Conservation (phyloP, 176 grass and related monocot genomes). For the Carex pumila region DNA sequence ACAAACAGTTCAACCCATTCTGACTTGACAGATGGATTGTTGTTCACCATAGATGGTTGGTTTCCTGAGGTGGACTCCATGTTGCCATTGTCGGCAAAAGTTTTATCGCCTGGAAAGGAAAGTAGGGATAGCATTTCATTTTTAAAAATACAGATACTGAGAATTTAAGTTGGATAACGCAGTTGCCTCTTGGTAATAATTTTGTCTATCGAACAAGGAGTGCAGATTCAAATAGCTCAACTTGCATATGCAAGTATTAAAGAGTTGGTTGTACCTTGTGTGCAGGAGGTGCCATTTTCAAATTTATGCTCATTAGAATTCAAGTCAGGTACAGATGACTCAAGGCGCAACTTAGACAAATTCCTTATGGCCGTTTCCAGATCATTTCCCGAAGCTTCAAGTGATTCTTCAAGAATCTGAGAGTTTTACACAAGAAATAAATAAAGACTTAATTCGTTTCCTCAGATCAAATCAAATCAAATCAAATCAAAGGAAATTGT, state of each 20-base stretch:
- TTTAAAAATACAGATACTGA: neutral
- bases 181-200: neutral
- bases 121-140: neutral
- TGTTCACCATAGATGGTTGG: slow-evolving; percentile 11
- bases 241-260: neutral
- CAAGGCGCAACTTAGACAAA: slow-evolving; percentile 55
- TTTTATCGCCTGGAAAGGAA: slow-evolving; percentile 26
- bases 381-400: slow-evolving; percentile 80
- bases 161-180: neutral
- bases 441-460: neutral
- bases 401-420: slow-evolving; percentile 72
- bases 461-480: neutral
- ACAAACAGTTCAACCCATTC: slow-evolving; percentile 84
- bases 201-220: neutral
- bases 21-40: slow-evolving; percentile 28
- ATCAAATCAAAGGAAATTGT: neutral
- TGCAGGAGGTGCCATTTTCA: slow-evolving; percentile 28
- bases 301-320: slow-evolving; percentile 22
- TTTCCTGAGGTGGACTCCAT: slow-evolving; percentile 29
- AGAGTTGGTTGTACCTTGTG: neutral
- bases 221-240: neutral
- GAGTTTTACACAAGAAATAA: slow-evolving; percentile 24
- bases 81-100: slow-evolving; percentile 12
- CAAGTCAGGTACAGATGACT: slow-evolving; percentile 33
- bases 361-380: slow-evolving; percentile 80